Percentiles rank a stretch among this genome's conserved stretches.
These are phyloP conservation scores for Rhodotorula sp. DNA, from an alignment of 1,284 basidiomycete species.

Conservation along the genomic window DNA sequence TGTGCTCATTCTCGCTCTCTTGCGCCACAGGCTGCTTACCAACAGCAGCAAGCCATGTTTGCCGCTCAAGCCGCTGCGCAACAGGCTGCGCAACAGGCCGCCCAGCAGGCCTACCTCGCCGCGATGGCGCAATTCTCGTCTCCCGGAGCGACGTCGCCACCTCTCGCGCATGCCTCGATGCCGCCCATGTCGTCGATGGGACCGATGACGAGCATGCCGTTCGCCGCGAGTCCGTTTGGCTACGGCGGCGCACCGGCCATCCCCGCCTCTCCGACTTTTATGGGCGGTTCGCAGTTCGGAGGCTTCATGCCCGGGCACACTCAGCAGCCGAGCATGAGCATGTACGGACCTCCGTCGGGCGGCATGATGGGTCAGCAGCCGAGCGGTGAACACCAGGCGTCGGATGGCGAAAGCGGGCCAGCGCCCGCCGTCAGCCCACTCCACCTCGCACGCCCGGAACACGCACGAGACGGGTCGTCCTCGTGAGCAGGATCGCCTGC, in stretches of 20 bases:
- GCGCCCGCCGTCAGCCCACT: conserved; percentile 3
- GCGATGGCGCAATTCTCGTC: conserved; percentile 40
- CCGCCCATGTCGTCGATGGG: conserved; percentile 20
- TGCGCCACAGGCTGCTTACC: conserved; percentile 47
- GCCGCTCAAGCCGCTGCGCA: conserved; percentile 52
- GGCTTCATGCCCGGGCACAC: conserved; percentile 18
- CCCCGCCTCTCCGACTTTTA: conserved; percentile 19
- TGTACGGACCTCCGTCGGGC: background rate
- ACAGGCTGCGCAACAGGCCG: conserved; percentile 51
- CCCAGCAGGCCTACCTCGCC: conserved; percentile 41
- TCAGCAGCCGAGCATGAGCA: conserved; percentile 24
- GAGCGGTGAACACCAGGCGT: background rate
- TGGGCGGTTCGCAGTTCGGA: conserved; percentile 8
- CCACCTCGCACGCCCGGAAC: background rate
- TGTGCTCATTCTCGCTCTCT: conserved; percentile 52
- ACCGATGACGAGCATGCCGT: conserved; percentile 12
- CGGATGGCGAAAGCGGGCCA: conserved; percentile 1
- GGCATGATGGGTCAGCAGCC: background rate
- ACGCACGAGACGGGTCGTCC: background rate
- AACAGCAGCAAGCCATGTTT: conserved; percentile 72
- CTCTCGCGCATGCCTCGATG: conserved; percentile 17
- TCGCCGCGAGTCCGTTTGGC: conserved; percentile 12
- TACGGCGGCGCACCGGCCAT: conserved; percentile 10
- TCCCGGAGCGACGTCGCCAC: conserved; percentile 12
- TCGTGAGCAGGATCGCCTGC: background rate